Percentiles rank a stretch among this genome's conserved stretches.
Conservation (phyloP, 305 asterid genomes). For the Petunia hybrid region DNA sequence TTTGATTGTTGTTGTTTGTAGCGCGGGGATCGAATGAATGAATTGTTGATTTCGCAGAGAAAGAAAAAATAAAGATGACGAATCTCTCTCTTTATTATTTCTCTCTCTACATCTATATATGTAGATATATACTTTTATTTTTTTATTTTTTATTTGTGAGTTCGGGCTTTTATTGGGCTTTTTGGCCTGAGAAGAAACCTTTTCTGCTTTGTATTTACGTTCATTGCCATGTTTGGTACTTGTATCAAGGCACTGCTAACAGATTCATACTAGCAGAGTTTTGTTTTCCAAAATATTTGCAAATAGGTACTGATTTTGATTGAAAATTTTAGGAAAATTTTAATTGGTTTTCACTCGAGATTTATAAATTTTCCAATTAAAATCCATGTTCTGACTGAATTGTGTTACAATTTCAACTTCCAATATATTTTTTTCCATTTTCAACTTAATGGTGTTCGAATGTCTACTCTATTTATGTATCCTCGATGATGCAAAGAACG, state of each 20-base stretch:
- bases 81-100: conserved; percentile 53
- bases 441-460: not conserved
- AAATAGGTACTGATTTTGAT: no score
- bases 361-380: no score
- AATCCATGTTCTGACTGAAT: no score
- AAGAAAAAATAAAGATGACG: conserved; percentile 46
- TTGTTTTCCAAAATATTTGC: not conserved
- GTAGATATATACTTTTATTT: not conserved
- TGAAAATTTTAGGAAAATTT: no score
- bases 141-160: not conserved
- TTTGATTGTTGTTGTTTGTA: conserved; percentile 9
- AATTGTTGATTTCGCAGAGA: conserved; percentile 33
- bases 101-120: conserved; percentile 23
- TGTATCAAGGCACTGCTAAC: no score
- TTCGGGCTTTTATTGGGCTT: conserved; percentile 19
- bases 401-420: no score
- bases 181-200: conserved; percentile 17
- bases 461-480: not conserved
- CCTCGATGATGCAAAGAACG: not conserved
- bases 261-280: not conserved
- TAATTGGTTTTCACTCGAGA: no score
- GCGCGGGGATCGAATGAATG: conserved; percentile 29
- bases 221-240: not conserved
- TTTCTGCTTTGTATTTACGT: not conserved
- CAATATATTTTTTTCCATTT: not conserved